Conservation (phyloP, 768 basidiomycete genomes). For the Tylopilus vinaceipallidus region DNA sequence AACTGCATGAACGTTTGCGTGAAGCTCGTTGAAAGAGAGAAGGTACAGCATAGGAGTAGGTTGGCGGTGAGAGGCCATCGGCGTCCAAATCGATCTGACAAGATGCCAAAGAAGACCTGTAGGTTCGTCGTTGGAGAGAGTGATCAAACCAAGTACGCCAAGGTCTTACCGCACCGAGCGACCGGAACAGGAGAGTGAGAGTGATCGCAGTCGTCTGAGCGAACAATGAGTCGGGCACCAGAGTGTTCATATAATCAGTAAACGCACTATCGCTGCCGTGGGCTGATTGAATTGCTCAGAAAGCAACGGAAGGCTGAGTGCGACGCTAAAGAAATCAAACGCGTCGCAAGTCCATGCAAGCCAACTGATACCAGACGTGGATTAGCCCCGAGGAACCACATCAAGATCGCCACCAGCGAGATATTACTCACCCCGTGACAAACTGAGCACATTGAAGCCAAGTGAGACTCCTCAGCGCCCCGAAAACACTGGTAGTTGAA, state of each 20-base stretch:
- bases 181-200: constrained; percentile 86
- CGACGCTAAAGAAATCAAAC: constrained; percentile 83
- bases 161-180: constrained; percentile 59
- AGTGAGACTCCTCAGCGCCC: constrained; percentile 45
- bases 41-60: constrained; percentile 62
- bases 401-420: neutral
- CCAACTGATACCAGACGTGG: constrained; percentile 45
- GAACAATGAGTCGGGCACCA: neutral
- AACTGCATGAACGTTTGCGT: constrained; percentile 74
- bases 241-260: neutral
- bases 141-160: neutral
- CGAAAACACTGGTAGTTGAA: constrained; percentile 37
- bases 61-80: constrained; percentile 90
- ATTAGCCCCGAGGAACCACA: neutral
- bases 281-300: constrained; percentile 46
- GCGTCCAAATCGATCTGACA: constrained; percentile 86
- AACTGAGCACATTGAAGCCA: constrained; percentile 59
- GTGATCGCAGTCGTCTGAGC: constrained; percentile 78
- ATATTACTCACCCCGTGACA: constrained; percentile 45
- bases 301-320: constrained; percentile 52
- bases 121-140: neutral
- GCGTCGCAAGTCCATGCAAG: constrained; percentile 89
- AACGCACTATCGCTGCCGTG: constrained; percentile 44
- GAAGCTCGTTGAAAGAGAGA: constrained; percentile 83
- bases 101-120: constrained; percentile 73